Percentiles rank a stretch among this genome's conserved stretches.
Conservation (phyloP, 805 yeast genomes). For the Starmerella potacharoeniae region DNA sequence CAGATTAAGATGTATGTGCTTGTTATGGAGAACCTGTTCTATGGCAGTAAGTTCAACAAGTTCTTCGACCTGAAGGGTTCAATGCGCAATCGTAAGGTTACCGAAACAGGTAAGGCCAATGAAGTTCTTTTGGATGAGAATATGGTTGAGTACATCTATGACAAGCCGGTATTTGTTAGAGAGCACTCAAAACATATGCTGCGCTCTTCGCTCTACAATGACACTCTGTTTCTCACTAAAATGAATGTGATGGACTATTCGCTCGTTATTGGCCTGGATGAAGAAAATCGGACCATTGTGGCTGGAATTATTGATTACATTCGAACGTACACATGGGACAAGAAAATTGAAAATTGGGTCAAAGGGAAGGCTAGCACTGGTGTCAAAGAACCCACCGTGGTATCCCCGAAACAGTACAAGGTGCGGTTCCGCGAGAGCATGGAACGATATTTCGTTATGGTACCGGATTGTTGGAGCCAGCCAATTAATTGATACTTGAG, state of each 20-base stretch:
- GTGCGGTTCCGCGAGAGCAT: constrained; percentile 92
- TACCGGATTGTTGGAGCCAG: constrained; percentile 53
- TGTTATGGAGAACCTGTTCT: constrained; percentile 91
- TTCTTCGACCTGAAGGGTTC: constrained; percentile 96
- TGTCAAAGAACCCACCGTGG: constrained; percentile 90
- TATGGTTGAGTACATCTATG: constrained; percentile 96
- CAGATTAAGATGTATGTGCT: constrained; percentile 72
- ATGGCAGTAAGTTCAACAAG: constrained; percentile 65
- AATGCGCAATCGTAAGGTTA: constrained; percentile 92
- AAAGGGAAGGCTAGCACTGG: constrained; percentile 86
- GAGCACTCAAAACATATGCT: constrained; percentile 81
- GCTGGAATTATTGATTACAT: constrained; percentile 93
- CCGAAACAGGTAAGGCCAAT: constrained; percentile 89
- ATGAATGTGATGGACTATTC: constrained; percentile 99
- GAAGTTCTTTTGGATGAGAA: constrained; percentile 93
- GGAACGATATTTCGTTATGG: constrained; percentile 91
- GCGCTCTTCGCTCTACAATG: constrained; percentile 88
- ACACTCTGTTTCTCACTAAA: constrained; percentile 82
- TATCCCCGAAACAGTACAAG: constrained; percentile 92
- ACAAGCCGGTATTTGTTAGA: constrained; percentile 85
- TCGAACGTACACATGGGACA: constrained; percentile 97
- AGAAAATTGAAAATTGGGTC: constrained; percentile 96
- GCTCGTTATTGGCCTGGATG: constrained; percentile 82
- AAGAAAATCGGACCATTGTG: constrained; percentile 47
- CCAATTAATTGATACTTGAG: neutral